Conservation (phyloP, 495 filamentous ascomycete species). For the Trichoderma parareesei region DNA sequence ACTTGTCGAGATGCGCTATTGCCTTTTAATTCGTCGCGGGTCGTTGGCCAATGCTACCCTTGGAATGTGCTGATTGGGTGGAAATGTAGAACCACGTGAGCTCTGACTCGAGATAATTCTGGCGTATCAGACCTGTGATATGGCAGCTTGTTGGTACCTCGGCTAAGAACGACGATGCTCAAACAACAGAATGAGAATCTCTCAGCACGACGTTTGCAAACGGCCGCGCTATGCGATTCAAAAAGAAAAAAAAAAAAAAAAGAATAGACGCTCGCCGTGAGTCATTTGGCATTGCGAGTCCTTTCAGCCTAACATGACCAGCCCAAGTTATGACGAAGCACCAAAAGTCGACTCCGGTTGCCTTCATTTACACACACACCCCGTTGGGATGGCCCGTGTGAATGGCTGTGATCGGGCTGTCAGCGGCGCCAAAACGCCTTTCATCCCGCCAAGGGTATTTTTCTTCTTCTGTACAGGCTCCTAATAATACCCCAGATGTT, state of each 20-base stretch:
- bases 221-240: not conserved
- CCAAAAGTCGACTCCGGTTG: no score
- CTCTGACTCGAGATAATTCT: not conserved
- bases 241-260: not conserved
- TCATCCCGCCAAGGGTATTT: no score
- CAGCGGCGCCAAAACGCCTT: not conserved
- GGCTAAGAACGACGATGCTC: not conserved
- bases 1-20: not conserved
- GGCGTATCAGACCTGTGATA: not conserved
- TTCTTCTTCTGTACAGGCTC: not conserved
- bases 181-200: not conserved
- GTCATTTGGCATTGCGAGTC: not conserved
- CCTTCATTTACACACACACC: not conserved
- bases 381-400: slow-evolving; percentile 2
- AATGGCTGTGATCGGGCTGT: not conserved
- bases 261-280: not conserved
- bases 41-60: not conserved
- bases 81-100: not conserved
- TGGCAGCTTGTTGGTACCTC: not conserved
- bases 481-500: not conserved
- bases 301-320: not conserved
- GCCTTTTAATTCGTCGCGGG: not conserved
- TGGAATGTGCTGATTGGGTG: not conserved
- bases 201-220: not conserved
- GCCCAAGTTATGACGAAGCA: no score